phyloP scores from a whole-genome alignment of 1,284 basidiomycete species.

The Stygiomarasmius scandens region DNA sequence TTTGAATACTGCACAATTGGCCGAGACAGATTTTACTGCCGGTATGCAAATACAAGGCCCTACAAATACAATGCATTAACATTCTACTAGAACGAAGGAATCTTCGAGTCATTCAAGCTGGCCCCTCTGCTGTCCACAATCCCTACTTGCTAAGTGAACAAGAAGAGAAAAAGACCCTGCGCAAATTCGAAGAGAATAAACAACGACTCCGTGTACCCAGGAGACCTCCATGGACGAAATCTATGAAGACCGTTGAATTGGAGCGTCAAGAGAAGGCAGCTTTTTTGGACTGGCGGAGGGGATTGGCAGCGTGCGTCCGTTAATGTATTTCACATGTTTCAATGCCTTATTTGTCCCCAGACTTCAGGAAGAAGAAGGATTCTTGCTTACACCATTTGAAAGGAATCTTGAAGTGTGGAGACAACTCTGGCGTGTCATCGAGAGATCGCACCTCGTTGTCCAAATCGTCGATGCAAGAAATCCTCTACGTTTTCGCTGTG shows the following conservation, averaged over 20 bases:
- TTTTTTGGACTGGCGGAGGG: conserved; percentile 90
- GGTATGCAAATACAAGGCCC: too few relatives aligned
- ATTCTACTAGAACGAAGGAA: conserved; percentile 80
- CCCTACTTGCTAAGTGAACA: conserved; percentile 86
- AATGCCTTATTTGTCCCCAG: conserved; percentile 38
- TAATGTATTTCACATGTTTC: conserved; percentile 2
- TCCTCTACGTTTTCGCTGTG: conserved; percentile 88
- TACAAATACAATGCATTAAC: conserved; percentile 14
- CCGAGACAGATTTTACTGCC: conserved; percentile 96
- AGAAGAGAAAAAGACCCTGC: conserved; percentile 78
- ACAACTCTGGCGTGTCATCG: conserved; percentile 93
- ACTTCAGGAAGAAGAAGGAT: conserved; percentile 76
- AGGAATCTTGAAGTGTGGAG: conserved; percentile 97
- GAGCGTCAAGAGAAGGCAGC: conserved; percentile 87
- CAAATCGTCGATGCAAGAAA: conserved; percentile 97
- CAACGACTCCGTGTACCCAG: conserved; percentile 81
- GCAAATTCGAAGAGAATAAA: conserved; percentile 76
- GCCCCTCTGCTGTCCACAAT: conserved; percentile 68
- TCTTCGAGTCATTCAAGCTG: conserved; percentile 84
- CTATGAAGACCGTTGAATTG: conserved; percentile 75
- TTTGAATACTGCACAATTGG: conserved; percentile 91
- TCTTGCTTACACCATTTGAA: conserved; percentile 93
- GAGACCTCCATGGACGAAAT: conserved; percentile 83
- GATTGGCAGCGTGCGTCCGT: conserved; percentile 74
- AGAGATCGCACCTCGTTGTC: conserved; percentile 91